A percentile compares a stretch with the other conserved stretches of the same genome.
Evolutionary conservation across 768 basidiomycete species (phyloP).

Genomic region (Boletellus ananiceps): DNA sequence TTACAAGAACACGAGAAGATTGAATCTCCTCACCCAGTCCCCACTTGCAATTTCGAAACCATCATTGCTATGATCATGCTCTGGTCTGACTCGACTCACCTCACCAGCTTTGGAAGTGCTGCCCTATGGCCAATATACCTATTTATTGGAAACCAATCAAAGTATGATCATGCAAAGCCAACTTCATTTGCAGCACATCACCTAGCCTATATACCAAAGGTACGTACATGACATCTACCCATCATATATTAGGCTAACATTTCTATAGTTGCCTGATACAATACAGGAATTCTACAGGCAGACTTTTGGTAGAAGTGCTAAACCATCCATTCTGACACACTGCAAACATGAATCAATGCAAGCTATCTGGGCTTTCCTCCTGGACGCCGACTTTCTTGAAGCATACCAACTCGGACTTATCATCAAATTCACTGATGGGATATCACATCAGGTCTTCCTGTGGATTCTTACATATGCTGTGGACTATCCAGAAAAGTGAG

Average conservation of each 20-base stretch:
- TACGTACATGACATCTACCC: too few relatives aligned
- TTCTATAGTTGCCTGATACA: slow-evolving; percentile 1
- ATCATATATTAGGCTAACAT: not conserved
- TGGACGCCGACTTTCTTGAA: slow-evolving; percentile 22
- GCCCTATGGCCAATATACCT: slow-evolving; percentile 16
- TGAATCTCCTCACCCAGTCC: not conserved
- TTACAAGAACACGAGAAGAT: slow-evolving; percentile 10
- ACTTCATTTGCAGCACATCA: slow-evolving; percentile 14
- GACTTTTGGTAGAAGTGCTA: not conserved
- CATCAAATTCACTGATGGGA: slow-evolving; percentile 19
- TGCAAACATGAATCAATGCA: slow-evolving; percentile 24
- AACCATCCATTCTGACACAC: slow-evolving; percentile 8
- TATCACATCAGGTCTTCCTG: slow-evolving; percentile 13
- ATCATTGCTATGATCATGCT: slow-evolving; percentile 21
- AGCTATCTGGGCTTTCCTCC: slow-evolving; percentile 11
- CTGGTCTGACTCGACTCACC: slow-evolving; percentile 26
- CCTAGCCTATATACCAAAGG: slow-evolving; percentile 19
- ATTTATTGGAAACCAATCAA: slow-evolving; percentile 6
- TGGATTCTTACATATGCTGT: slow-evolving; percentile 15
- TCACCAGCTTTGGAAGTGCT: slow-evolving; percentile 17
- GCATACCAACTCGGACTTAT: slow-evolving; percentile 23
- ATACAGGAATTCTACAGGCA: slow-evolving; percentile 10
- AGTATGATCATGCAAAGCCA: slow-evolving; percentile 9
- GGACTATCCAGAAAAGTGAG: slow-evolving; percentile 33
- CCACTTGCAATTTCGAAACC: slow-evolving; percentile 18